Conservation (phyloP, 1,284 basidiomycete genomes). For the Tilletia walkeri region DNA sequence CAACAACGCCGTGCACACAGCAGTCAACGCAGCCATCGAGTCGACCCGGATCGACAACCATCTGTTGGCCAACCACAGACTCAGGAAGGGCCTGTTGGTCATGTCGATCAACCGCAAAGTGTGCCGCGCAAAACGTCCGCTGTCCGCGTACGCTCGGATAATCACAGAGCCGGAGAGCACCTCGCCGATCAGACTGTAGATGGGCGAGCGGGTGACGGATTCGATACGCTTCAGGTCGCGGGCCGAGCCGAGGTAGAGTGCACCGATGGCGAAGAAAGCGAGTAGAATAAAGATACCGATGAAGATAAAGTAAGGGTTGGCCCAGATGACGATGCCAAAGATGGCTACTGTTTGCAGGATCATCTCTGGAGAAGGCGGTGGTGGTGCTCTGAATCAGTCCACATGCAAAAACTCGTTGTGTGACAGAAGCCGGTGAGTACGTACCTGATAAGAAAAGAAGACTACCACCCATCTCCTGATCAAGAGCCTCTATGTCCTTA, state of each 20-base stretch:
- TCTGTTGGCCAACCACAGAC: conserved; percentile 63
- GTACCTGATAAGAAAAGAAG: conserved; percentile 27
- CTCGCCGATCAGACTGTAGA: conserved; percentile 60
- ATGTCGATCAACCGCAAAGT: conserved; percentile 58
- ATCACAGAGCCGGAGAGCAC: conserved; percentile 73
- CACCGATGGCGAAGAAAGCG: conserved; percentile 47
- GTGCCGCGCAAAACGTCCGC: conserved; percentile 68
- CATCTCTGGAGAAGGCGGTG: conserved; percentile 22
- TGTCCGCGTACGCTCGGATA: conserved; percentile 84
- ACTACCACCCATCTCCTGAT: conserved; percentile 49
- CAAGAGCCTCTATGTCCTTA: conserved; percentile 54
- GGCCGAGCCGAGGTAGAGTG: conserved; percentile 51
- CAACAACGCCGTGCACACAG: conserved; percentile 55
- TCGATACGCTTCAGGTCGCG: conserved; percentile 55
- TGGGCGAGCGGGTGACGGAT: conserved; percentile 52
- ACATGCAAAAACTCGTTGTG: not conserved
- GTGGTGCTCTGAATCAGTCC: too few species aligned
- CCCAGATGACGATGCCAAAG: conserved; percentile 49
- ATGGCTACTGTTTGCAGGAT: conserved; percentile 35
- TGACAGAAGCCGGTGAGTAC: not conserved
- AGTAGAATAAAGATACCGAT: conserved; percentile 40
- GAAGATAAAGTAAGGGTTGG: conserved; percentile 44
- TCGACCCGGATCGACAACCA: conserved; percentile 56
- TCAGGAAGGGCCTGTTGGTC: conserved; percentile 56
- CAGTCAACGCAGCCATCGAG: conserved; percentile 46